Percentiles rank a stretch among this genome's conserved stretches.
phyloP scores from a whole-genome alignment of 306 rosid species.

The Castanospermum australe region DNA sequence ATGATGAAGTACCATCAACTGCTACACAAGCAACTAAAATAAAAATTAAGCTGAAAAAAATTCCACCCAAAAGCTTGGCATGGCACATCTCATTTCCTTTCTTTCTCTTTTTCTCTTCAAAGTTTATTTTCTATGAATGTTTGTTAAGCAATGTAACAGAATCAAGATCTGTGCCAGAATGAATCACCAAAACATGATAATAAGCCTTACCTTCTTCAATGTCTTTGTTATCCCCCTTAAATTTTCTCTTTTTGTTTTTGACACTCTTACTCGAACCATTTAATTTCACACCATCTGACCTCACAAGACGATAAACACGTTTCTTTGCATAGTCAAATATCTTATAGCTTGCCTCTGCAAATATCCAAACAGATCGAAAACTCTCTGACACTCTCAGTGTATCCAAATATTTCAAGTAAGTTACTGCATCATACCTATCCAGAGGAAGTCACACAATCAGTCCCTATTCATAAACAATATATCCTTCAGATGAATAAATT shows the following conservation, averaged over 20 bases:
- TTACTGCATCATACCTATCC: conserved; percentile 87
- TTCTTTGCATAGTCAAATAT: conserved; percentile 90
- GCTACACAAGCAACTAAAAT: conserved; percentile 34
- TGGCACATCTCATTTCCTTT: neutral
- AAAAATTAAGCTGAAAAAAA: neutral
- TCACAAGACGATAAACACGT: conserved; percentile 76
- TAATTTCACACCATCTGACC: conserved; percentile 59
- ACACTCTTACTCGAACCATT: conserved; percentile 44
- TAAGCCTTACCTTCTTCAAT: conserved; percentile 53
- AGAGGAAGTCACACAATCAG: conserved; percentile 34
- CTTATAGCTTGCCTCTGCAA: conserved; percentile 96
- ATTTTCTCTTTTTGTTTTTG: conserved; percentile 65
- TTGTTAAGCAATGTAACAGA: conserved; percentile 2
- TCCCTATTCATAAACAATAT: neutral
- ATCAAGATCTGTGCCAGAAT: conserved; percentile 6
- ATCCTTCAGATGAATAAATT: neutral
- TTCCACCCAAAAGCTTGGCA: neutral
- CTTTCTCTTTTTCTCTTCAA: neutral
- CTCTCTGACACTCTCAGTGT: conserved; percentile 90
- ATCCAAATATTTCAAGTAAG: conserved; percentile 93
- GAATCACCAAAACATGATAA: neutral
- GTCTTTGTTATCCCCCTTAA: conserved; percentile 48
- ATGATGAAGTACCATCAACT: conserved; percentile 49
- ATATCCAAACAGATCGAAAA: conserved; percentile 92
- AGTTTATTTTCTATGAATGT: neutral